Evolutionary conservation across 805 yeast genomes (phyloP), one percentile per base, ranked within the genome.

Genomic region (Yamadazyma laniorum): DNA sequence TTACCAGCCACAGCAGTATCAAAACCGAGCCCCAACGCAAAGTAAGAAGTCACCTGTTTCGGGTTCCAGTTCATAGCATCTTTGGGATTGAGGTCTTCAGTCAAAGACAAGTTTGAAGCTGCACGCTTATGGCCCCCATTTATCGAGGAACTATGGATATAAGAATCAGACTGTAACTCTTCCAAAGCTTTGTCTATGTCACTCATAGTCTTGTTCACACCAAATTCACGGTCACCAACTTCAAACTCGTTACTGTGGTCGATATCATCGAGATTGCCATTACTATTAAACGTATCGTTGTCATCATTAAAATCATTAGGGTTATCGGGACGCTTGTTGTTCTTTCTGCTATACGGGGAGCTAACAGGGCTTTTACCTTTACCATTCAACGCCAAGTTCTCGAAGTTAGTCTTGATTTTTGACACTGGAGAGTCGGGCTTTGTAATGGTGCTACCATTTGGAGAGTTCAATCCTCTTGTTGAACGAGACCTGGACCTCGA

Each of bases 31-130:
- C 70, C 70, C n/a, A 61, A 46, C 1, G 79, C 73, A 53, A 93
- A 87, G 59, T 87, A 87, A 5, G 81, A 74, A 1, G 85, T 75
- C 1, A 93, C 98, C 51, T 93, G 90, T 37, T 79, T 77, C 0
- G 98, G 93, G 0, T 87, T 67, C 99, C 99, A 93, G 7, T 63
- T 54, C 27, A 59, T 59, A 4, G 77, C 85, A 27, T 70, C 65
- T 18, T 61, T 52, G 1, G 81, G 80, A 40, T 75, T 65, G 31
- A 79, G 55, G 23, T 56, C 56, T 18, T 51, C 57, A n/a, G 55
- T 43, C 16, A 51, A 38, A 2, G 56, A 52, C 18, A 38, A 37
- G 11, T 37, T 30, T 6, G 54, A 46, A 5, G 41, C 29, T 3
- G 36, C 23, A 23, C 42, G 32, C 23, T 30, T 30, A 33, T 39